These are phyloP conservation scores for Irpex lacteus DNA, from an alignment of 1,284 basidiomycete species.

Conservation along the genomic window DNA sequence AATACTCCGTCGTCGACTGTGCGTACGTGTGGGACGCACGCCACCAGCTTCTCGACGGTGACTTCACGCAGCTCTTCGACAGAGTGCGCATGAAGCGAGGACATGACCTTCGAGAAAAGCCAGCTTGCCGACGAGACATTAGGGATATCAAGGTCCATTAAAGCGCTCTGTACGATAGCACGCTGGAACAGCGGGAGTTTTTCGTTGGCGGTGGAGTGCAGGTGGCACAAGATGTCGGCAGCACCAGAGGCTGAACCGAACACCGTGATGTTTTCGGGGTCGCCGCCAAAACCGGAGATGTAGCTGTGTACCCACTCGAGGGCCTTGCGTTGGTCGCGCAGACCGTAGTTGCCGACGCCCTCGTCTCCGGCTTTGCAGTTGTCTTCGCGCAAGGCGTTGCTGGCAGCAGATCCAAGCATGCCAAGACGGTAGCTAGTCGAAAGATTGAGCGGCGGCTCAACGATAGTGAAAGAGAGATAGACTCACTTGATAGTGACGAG, in stretches of 20 bases:
- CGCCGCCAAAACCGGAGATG: conserved; percentile 70
- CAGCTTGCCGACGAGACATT: conserved; percentile 59
- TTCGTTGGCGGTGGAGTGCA: conserved; percentile 64
- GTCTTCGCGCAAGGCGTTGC: conserved; percentile 59
- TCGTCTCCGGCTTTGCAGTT: conserved; percentile 59
- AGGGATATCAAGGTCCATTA: conserved; percentile 59
- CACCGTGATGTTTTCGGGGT: conserved; percentile 66
- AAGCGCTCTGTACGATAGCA: conserved; percentile 64
- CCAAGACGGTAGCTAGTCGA: conserved; percentile 66
- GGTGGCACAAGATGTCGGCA: conserved; percentile 67
- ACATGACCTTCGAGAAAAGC: conserved; percentile 61
- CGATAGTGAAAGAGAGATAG: not conserved
- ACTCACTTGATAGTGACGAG: conserved; percentile 75
- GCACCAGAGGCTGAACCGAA: conserved; percentile 72
- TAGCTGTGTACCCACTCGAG: conserved; percentile 68
- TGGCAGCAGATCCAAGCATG: conserved; percentile 69
- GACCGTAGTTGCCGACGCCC: conserved; percentile 75
- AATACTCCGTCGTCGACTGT: conserved; percentile 67
- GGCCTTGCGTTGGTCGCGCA: conserved; percentile 67
- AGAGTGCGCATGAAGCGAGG: conserved; percentile 45
- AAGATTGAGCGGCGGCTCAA: conserved; percentile 16
- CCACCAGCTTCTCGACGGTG: conserved; percentile 52
- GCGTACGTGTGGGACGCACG: conserved; percentile 46
- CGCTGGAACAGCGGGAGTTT: conserved; percentile 58
- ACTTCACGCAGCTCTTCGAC: conserved; percentile 60